These are phyloP conservation scores for Rhodotorula sp. DNA, from an alignment of 1,284 basidiomycete species.

Conservation along the genomic window DNA sequence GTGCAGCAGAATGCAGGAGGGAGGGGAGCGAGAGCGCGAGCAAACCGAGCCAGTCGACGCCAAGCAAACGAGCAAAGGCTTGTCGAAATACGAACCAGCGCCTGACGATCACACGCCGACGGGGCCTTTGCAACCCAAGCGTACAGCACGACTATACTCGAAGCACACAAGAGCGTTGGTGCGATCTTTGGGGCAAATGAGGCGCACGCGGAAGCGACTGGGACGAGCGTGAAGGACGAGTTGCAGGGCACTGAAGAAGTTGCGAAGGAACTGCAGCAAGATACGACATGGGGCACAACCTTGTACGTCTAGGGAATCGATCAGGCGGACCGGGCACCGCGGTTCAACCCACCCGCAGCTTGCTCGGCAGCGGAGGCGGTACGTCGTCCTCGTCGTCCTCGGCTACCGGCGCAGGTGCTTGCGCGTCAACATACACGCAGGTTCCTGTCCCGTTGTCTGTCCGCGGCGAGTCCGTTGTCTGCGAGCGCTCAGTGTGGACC, in stretches of 20 bases:
- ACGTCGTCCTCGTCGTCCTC: not conserved
- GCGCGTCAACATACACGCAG: not conserved
- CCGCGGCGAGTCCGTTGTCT: not conserved
- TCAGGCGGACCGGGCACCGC: not conserved
- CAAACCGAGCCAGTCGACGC: not conserved
- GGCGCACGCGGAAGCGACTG: too few relatives aligned
- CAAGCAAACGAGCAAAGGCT: not conserved
- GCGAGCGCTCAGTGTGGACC: constrained; percentile 5
- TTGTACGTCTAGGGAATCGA: not conserved
- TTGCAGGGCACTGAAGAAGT: too few relatives aligned
- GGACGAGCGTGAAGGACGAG: too few relatives aligned
- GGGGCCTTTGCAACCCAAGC: not conserved
- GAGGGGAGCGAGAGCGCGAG: not conserved
- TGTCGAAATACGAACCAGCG: too few relatives aligned
- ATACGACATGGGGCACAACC: too few relatives aligned
- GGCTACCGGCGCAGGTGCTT: not conserved
- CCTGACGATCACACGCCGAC: too few relatives aligned
- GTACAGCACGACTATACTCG: not conserved
- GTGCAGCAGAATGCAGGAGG: too few relatives aligned
- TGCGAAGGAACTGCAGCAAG: too few relatives aligned
- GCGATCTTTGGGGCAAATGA: too few relatives aligned
- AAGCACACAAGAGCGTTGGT: too few relatives aligned
- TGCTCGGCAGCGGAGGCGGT: not conserved
- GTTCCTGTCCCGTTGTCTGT: not conserved
- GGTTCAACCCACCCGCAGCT: not conserved